Evolutionary conservation across 352 stramenopile species (phyloP).

Genomic region (Phytopythium cucurbitacearum): DNA sequence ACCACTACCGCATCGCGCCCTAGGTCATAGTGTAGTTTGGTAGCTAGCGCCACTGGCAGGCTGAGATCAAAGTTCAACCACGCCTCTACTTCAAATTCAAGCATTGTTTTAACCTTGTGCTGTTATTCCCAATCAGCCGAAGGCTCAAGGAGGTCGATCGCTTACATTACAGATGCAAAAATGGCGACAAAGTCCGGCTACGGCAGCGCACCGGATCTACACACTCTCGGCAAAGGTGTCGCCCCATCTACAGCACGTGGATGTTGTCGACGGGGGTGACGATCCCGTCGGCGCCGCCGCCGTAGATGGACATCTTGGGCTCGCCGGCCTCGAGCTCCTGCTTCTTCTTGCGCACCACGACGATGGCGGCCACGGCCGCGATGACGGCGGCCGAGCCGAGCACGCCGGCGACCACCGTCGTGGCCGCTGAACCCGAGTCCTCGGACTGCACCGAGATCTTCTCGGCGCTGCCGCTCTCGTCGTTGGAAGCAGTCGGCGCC

Average conservation of each 20-base stretch:
- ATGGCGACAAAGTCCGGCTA: too few species aligned
- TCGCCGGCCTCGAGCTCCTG: conserved; percentile 29
- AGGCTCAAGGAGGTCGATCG: too few species aligned
- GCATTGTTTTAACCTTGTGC: not conserved
- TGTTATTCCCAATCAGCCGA: too few species aligned
- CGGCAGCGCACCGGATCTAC: too few species aligned
- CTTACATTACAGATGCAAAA: too few species aligned
- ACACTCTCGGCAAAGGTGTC: too few species aligned
- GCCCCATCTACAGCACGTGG: conserved; percentile 16
- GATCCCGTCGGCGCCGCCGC: conserved; percentile 20
- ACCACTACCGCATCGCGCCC: conserved; percentile 33
- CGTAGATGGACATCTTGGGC: conserved; percentile 16
- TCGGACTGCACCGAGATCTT: conserved; percentile 9
- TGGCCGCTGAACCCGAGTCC: not conserved
- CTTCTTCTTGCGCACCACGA: conserved; percentile 56
- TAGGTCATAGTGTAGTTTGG: too few species aligned
- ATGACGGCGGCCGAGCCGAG: conserved; percentile 17
- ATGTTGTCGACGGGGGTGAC: conserved; percentile 38
- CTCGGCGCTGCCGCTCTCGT: conserved; percentile 8
- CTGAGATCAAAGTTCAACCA: too few species aligned
- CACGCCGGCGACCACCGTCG: conserved; percentile 11
- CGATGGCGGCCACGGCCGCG: conserved; percentile 26
- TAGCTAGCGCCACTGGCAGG: too few species aligned
- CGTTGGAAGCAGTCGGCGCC: conserved; percentile 5
- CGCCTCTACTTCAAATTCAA: not conserved